Base-by-base conservation (phyloP, 805 yeast species). In the Vanderwaltozyma polyspora region DNA sequence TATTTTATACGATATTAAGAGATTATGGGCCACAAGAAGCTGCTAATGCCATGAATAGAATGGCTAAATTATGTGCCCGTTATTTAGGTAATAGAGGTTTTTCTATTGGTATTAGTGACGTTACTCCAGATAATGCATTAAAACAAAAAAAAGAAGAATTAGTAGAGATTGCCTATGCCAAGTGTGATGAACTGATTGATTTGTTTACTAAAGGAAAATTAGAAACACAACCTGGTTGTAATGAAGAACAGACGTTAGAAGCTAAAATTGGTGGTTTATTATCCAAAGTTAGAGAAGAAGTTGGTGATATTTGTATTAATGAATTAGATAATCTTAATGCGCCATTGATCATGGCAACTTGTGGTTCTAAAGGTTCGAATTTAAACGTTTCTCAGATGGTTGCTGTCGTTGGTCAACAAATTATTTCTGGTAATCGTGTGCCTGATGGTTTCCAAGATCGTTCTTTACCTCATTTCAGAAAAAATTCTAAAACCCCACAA, bases 401-500 rank as follows among this genome's bases (percentile, higher is more conserved):
- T 70, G 99, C 99, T 0, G 95, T 89, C 56, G 98, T 91, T 19
- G 98, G 98, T 36, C 99, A 91, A 65, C 99, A 91, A 63, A 91
- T 91, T 66, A 91, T 91, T 48, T 79, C 95, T 4, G 99, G 99
- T 61, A 83, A 85, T 57, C 94, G 99, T 72, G 98, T 91, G 41
- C 97, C 98, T 17, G 95, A 91, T 68, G 99, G 99, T n/a, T 91
- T 91, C 71, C 97, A 91, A 61, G 97, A 91, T 63, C 77, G 99
- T 62, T 85, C 98, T 0, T 66, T 91, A 46, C 99, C 99, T 10
- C 99, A 91, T 63, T 91, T 91, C 66, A 76, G 84, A 31, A 91
- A 93, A 62, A 82, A 82, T 60, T 87, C 97, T 45, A 87, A 89
- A 58, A 84, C 96, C 28, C 98, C 98, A 1, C 95, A 89, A 44